Conservation (phyloP, 441 rosid genomes). For the Brassica hybrid region DNA sequence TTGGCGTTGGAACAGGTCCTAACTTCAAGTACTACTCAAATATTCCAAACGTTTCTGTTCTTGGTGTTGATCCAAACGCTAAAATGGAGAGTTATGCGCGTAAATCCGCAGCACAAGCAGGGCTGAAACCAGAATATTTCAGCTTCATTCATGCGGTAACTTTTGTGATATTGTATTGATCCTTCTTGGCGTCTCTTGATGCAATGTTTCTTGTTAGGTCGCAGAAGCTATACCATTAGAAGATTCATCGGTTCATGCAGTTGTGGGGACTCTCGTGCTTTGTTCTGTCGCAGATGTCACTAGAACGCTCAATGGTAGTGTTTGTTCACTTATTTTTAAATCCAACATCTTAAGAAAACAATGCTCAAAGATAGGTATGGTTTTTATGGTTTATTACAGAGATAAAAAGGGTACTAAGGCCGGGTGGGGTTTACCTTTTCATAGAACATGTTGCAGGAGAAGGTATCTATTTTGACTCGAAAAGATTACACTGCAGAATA, state of each 20-base stretch:
- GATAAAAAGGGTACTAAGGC: conserved; percentile 82
- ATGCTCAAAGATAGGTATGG: background rate
- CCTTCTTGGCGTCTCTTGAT: background rate
- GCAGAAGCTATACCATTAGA: conserved; percentile 80
- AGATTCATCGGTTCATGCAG: conserved; percentile 89
- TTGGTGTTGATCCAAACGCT: conserved; percentile 79
- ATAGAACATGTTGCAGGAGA: conserved; percentile 93
- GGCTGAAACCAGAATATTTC: conserved; percentile 59
- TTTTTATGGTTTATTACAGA: conserved; percentile 47
- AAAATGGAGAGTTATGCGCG: conserved; percentile 78
- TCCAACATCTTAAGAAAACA: background rate
- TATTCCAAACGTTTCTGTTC: conserved; percentile 55
- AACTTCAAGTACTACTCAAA: conserved; percentile 73
- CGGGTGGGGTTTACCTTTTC: conserved; percentile 76
- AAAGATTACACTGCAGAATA: background rate
- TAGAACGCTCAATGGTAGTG: conserved; percentile 65
- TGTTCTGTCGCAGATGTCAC: conserved; percentile 81
- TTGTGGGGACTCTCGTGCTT: conserved; percentile 83
- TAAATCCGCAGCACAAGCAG: conserved; percentile 72
- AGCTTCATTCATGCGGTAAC: conserved; percentile 69
- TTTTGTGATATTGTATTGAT: conserved; percentile 1
- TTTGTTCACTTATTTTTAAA: background rate
- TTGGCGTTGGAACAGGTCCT: conserved; percentile 92
- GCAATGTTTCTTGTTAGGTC: conserved; percentile 52
- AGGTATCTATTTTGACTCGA: conserved; percentile 46